These are phyloP conservation scores for Cucurbitaria berberidis DNA, from an alignment of 2,329 filamentous ascomycete species.

Conservation along the genomic window DNA sequence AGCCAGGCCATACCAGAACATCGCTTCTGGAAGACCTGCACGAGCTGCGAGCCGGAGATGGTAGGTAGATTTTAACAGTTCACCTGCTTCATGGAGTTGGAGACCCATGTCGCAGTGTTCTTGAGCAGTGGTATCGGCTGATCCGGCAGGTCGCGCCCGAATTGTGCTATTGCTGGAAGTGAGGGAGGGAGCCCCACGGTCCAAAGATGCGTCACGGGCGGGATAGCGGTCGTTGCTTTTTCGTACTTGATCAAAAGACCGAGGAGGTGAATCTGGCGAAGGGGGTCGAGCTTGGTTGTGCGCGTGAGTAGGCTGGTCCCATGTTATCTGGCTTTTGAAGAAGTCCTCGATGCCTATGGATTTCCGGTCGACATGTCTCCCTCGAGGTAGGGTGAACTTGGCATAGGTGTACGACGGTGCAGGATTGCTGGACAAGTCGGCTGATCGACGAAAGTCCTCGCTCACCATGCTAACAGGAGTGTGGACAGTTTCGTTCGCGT, in stretches of 20 bases:
- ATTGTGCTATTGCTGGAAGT: constrained; percentile 54
- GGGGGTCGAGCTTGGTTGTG: constrained; percentile 40
- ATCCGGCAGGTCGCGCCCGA: constrained; percentile 52
- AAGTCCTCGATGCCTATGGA: constrained; percentile 49
- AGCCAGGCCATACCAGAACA: constrained; percentile 94
- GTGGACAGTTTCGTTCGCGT: constrained; percentile 69
- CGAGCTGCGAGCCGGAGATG: constrained; percentile 89
- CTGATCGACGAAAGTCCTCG: constrained; percentile 67
- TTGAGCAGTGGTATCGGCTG: constrained; percentile 76
- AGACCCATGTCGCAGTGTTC: constrained; percentile 92
- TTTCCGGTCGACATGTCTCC: constrained; percentile 74
- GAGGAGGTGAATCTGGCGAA: constrained; percentile 49
- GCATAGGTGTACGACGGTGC: constrained; percentile 84
- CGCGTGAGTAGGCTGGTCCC: constrained; percentile 62
- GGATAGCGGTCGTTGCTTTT: constrained; percentile 19
- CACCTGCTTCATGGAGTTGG: constrained; percentile 84
- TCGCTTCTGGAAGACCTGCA: constrained; percentile 85
- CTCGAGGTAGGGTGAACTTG: constrained; percentile 82
- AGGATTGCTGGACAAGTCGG: constrained; percentile 57
- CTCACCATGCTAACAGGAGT: constrained; percentile 76
- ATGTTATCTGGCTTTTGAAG: constrained; percentile 61
- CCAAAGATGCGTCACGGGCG: constrained; percentile 25
- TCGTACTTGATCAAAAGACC: constrained; percentile 40
- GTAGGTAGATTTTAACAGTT: constrained; percentile 92
- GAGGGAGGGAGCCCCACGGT: constrained; percentile 41